phyloP scores from a whole-genome alignment of 352 stramenopile genomes.

The Phytophthora fragariae region DNA sequence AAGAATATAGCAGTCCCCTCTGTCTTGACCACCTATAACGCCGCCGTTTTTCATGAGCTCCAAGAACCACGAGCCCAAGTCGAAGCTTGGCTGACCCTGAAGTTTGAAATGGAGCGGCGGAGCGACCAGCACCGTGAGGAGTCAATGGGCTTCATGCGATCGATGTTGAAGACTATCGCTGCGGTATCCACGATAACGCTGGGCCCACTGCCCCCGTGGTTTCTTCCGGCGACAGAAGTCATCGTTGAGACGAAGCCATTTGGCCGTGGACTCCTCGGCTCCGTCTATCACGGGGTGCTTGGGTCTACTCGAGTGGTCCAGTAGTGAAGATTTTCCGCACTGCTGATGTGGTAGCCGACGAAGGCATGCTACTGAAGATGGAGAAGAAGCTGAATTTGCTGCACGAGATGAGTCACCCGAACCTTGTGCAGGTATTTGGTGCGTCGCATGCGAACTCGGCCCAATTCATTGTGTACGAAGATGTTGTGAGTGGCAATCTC shows the following conservation, averaged over 20 bases:
- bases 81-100: constrained; percentile 9
- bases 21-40: neutral
- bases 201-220: neutral
- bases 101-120: neutral
- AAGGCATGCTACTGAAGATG: neutral
- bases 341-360: constrained; percentile 10
- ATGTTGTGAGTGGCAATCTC: constrained; percentile 32
- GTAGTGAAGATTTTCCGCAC: constrained; percentile 41
- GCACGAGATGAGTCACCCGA: constrained; percentile 35
- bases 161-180: neutral
- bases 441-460: constrained; percentile 41
- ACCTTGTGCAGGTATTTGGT: constrained; percentile 41
- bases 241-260: neutral
- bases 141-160: neutral
- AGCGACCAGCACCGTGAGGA: neutral
- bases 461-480: constrained; percentile 39
- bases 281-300: constrained; percentile 23
- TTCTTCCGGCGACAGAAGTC: neutral
- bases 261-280: constrained; percentile 23
- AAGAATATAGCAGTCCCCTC: neutral
- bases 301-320: constrained; percentile 12
- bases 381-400: constrained; percentile 36
- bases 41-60: neutral
- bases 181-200: neutral
- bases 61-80: constrained; percentile 1